phyloP scores from a whole-genome alignment of 192 early-diverging fungal genomes.

The Linderina pennispora region DNA sequence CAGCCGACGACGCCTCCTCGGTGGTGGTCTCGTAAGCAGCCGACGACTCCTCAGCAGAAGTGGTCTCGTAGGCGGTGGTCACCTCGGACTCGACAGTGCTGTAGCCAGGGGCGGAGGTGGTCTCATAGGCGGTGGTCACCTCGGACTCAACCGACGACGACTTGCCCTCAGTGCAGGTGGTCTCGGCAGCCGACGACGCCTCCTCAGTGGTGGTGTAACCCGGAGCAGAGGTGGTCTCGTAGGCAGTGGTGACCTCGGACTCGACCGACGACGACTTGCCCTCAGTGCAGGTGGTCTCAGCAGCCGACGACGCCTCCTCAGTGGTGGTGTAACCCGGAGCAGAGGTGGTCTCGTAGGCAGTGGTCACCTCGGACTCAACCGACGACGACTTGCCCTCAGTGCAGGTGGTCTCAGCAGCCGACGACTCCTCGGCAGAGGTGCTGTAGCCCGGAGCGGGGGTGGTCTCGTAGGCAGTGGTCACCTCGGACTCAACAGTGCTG shows the following conservation, averaged over 20 bases:
- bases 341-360: slow-evolving; percentile 1
- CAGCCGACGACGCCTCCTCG: neutral
- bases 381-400: too few relatives aligned
- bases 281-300: slow-evolving; percentile 4
- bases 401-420: neutral
- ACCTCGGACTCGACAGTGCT: neutral
- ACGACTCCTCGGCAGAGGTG: neutral
- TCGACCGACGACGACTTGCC: neutral
- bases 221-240: neutral
- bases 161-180: too few relatives aligned
- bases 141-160: too few relatives aligned
- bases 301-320: slow-evolving; percentile 1
- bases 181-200: too few relatives aligned
- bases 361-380: too few relatives aligned
- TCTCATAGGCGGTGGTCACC: too few relatives aligned
- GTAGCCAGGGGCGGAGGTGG: neutral
- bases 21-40: slow-evolving; percentile 1
- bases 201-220: neutral
- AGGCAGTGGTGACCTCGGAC: neutral
- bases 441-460: too few relatives aligned
- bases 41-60: neutral
- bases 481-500: too few relatives aligned
- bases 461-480: too few relatives aligned
- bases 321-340: too few relatives aligned
- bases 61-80: neutral